Evolutionary conservation across 179 eudicot genomes (phyloP).

Genomic region (Beta macrorhiza): DNA sequence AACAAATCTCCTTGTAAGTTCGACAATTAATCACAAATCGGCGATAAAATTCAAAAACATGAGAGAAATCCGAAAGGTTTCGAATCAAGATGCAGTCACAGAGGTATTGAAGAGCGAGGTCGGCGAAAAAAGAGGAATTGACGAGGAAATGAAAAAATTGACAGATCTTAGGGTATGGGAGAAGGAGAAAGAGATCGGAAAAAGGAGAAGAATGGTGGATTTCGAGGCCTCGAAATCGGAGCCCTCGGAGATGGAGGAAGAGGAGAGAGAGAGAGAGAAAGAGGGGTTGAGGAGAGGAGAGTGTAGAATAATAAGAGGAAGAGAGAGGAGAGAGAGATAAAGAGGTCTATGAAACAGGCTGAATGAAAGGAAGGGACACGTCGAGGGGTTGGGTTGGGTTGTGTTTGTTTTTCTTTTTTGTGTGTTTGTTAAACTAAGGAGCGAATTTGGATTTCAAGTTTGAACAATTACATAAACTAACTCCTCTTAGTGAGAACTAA

Average conservation of each 20-base stretch:
- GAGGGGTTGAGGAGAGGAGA: background rate
- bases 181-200: background rate
- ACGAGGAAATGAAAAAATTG: background rate
- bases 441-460: too few species aligned
- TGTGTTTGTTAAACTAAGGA: background rate
- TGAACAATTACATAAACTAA: too few species aligned
- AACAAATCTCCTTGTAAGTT: constrained; percentile 10
- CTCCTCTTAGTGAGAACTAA: too few species aligned
- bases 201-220: background rate
- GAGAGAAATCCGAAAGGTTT: background rate
- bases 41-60: background rate
- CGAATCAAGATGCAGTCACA: constrained; percentile 16
- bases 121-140: background rate
- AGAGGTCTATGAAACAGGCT: background rate
- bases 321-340: background rate
- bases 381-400: background rate
- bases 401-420: background rate
- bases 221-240: constrained; percentile 28
- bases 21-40: constrained; percentile 5
- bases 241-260: background rate
- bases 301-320: background rate
- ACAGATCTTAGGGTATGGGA: constrained; percentile 29
- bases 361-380: constrained; percentile 28
- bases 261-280: background rate
- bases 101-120: background rate